Conservation (phyloP, 2,329 filamentous ascomycete genomes). For the Verticillium isaacii region DNA sequence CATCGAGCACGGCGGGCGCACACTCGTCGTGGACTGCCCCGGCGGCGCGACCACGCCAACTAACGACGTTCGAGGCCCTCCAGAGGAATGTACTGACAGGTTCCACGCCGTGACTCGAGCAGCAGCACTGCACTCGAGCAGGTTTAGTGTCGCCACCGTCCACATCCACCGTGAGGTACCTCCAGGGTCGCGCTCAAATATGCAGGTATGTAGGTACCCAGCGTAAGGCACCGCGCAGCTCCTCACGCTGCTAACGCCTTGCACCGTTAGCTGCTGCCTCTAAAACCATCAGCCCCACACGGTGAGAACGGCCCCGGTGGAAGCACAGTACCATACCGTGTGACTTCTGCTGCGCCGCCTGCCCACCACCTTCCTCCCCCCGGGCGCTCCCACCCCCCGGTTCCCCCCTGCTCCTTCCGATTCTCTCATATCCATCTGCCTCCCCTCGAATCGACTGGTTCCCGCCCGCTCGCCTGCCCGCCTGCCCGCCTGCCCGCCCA, state of each 20-base stretch:
- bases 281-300: background rate
- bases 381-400: background rate
- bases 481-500: background rate
- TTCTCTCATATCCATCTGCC: conserved; percentile 13
- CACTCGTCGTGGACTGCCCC: too few relatives aligned
- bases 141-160: background rate
- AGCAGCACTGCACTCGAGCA: background rate
- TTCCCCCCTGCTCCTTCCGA: conserved; percentile 3
- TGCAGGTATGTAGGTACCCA: background rate
- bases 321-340: background rate
- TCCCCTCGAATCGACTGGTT: conserved; percentile 5
- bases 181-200: too few relatives aligned
- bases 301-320: background rate
- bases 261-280: background rate
- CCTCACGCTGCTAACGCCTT: background rate
- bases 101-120: background rate
- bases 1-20: too few relatives aligned
- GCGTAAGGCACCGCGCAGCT: background rate
- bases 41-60: too few relatives aligned
- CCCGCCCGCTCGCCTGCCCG: background rate
- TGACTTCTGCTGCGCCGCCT: background rate
- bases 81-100: background rate
- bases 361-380: background rate
- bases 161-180: background rate
- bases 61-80: too few relatives aligned